These are phyloP conservation scores for Kwoniella mangroviensis DNA, from an alignment of 768 basidiomycete species.

Conservation along the genomic window DNA sequence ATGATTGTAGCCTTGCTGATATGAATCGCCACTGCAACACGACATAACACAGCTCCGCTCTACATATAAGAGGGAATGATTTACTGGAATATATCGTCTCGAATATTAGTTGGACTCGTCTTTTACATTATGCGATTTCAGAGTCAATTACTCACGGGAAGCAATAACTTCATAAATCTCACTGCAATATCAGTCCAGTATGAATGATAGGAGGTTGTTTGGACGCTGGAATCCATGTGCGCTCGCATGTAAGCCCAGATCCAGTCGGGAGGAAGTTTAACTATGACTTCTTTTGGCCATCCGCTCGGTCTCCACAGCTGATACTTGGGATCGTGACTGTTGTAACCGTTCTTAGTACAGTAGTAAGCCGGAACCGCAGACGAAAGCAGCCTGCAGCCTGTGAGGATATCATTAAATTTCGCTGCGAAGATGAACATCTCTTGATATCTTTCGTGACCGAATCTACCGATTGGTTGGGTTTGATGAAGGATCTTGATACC, in stretches of 20 bases:
- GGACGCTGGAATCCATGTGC: not conserved
- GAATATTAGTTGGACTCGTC: too few species aligned
- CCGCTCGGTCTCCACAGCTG: not conserved
- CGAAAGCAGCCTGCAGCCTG: slow-evolving; percentile 8
- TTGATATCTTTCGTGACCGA: not conserved
- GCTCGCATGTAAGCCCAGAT: not conserved
- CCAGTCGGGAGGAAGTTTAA: not conserved
- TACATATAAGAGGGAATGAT: too few species aligned
- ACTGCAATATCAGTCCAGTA: too few species aligned
- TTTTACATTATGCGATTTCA: too few species aligned
- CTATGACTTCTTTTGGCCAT: not conserved
- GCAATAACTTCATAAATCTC: too few species aligned
- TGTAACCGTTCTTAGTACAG: not conserved
- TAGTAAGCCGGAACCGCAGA: not conserved
- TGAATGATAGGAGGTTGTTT: too few species aligned
- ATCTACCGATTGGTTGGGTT: not conserved
- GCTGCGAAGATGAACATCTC: slow-evolving; percentile 6
- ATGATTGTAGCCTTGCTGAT: too few species aligned
- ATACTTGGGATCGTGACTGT: not conserved
- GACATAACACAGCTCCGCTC: too few species aligned
- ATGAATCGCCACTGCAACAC: too few species aligned
- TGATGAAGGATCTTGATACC: not conserved
- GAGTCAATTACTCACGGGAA: too few species aligned
- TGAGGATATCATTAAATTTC: slow-evolving; percentile 10
- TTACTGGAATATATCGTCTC: too few species aligned